Conservation (phyloP, 148 eudicot genomes). For the Dianthus caryophyllus region DNA sequence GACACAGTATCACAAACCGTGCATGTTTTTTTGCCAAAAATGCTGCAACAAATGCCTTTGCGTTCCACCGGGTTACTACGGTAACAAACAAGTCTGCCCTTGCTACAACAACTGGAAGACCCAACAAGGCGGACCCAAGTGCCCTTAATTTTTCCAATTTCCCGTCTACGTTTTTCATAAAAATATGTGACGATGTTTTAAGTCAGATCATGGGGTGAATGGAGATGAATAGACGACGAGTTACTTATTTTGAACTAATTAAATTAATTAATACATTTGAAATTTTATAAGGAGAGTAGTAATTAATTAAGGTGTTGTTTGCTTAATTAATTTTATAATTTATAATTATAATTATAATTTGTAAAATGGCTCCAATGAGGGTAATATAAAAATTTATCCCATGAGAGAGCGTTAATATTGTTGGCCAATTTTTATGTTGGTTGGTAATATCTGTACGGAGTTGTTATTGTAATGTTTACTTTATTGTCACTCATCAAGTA, state of each 20-base stretch:
- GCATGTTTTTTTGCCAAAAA: slow-evolving; percentile 50
- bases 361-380: not conserved
- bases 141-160: slow-evolving; percentile 35
- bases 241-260: no score
- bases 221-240: no score
- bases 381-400: not conserved
- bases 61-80: slow-evolving; percentile 50
- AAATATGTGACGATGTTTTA: no score
- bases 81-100: slow-evolving; percentile 48
- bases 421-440: not conserved
- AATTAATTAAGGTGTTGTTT: no score
- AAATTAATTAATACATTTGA: no score
- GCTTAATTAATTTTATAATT: not conserved
- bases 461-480: not conserved
- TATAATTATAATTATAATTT: no score
- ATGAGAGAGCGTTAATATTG: slow-evolving; percentile 4
- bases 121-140: slow-evolving; percentile 52
- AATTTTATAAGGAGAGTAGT: no score
- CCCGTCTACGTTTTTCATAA: not conserved
- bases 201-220: no score
- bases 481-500: not conserved
- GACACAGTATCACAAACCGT: slow-evolving; percentile 35
- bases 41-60: slow-evolving; percentile 50
- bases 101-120: slow-evolving; percentile 73
- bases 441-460: no score